Evolutionary conservation across 306 rosid genomes (phyloP).

Genomic region (Chamaecrista fasciculata): DNA sequence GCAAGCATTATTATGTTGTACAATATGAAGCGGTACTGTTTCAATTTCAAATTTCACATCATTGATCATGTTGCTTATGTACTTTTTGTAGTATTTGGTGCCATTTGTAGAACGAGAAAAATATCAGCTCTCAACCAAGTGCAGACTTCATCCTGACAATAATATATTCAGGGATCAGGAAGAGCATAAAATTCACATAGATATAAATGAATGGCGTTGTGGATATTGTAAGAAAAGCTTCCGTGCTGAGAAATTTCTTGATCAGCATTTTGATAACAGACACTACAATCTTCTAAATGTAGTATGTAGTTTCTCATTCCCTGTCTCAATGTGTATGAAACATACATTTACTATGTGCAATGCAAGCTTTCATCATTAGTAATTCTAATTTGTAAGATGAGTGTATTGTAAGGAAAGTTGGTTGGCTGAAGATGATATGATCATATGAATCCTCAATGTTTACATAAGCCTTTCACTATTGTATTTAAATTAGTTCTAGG

Average conservation of each 20-base stretch:
- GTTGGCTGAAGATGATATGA: not conserved
- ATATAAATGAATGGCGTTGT: slow-evolving; percentile 82
- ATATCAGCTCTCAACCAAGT: slow-evolving; percentile 60
- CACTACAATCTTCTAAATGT: slow-evolving; percentile 83
- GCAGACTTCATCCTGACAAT: slow-evolving; percentile 76
- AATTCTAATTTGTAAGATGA: not conserved
- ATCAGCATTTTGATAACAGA: slow-evolving; percentile 89
- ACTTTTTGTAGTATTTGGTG: slow-evolving; percentile 65
- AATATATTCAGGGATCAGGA: slow-evolving; percentile 92
- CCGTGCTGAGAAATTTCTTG: slow-evolving; percentile 82
- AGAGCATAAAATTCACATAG: slow-evolving; percentile 71
- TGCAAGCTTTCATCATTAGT: slow-evolving; percentile 15
- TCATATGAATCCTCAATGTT: not conserved
- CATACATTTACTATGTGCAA: slow-evolving; percentile 21
- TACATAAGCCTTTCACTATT: not conserved
- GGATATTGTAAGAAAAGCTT: slow-evolving; percentile 96
- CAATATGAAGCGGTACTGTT: slow-evolving; percentile 22
- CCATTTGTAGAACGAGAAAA: slow-evolving; percentile 75
- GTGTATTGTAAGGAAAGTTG: not conserved
- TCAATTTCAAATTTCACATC: slow-evolving; percentile 16
- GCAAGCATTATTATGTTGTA: not conserved
- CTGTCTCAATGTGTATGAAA: slow-evolving; percentile 32
- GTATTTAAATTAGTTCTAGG: not conserved
- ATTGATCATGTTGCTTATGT: slow-evolving; percentile 24
- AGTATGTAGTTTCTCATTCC: slow-evolving; percentile 53